These are phyloP conservation scores for Dendryphion nanum DNA, from an alignment of 2,329 filamentous ascomycete species.

Conservation along the genomic window DNA sequence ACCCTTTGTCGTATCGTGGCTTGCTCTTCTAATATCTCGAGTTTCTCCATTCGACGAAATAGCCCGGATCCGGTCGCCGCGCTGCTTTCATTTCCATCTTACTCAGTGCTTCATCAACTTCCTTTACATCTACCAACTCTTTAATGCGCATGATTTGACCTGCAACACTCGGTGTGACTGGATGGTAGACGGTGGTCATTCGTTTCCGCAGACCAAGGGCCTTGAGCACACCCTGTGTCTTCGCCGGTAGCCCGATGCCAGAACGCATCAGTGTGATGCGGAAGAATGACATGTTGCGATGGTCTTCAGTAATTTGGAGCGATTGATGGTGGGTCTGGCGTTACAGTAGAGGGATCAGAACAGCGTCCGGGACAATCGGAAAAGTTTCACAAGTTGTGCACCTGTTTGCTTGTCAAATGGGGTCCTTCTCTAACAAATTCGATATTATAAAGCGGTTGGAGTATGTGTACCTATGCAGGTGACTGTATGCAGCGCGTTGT, in stretches of 20 bases:
- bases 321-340: too few relatives aligned
- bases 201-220: slow-evolving; percentile 84
- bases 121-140: slow-evolving; percentile 79
- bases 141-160: slow-evolving; percentile 94
- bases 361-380: too few relatives aligned
- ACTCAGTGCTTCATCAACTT: slow-evolving; percentile 66
- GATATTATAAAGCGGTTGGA: too few relatives aligned
- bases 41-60: slow-evolving; percentile 66
- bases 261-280: slow-evolving; percentile 87
- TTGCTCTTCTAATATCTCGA: too few relatives aligned
- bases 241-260: slow-evolving; percentile 77
- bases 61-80: slow-evolving; percentile 75
- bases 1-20: too few relatives aligned
- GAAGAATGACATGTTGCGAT: slow-evolving; percentile 71
- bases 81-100: slow-evolving; percentile 67
- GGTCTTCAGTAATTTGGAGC: too few relatives aligned
- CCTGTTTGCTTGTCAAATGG: too few relatives aligned
- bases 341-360: too few relatives aligned
- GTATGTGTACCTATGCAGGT: too few relatives aligned
- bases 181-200: slow-evolving; percentile 85
- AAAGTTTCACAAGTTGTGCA: too few relatives aligned
- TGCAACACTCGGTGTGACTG: slow-evolving; percentile 74
- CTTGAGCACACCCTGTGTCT: slow-evolving; percentile 75
- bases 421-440: too few relatives aligned
- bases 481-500: too few relatives aligned